These are phyloP conservation scores for Uronychia binucleata DNA, from an alignment of 73 alveolate species.

Conservation along the genomic window DNA sequence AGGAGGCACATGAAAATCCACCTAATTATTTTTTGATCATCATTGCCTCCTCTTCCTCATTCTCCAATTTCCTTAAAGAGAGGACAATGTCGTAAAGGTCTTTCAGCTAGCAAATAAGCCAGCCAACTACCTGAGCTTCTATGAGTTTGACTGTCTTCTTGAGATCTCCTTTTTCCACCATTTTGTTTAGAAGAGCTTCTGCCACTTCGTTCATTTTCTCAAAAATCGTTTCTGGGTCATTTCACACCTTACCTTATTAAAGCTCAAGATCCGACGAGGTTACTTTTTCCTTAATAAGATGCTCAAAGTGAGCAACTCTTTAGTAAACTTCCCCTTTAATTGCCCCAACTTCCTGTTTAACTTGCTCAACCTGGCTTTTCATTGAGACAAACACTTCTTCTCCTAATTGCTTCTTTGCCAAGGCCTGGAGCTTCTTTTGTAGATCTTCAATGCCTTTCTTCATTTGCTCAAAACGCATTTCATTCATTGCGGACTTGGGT, in stretches of 20 bases:
- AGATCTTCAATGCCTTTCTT: neutral
- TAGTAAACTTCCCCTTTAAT: neutral
- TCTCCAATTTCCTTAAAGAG: constrained; percentile 5
- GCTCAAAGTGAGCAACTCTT: neutral
- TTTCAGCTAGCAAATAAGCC: constrained; percentile 33
- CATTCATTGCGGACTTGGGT: neutral
- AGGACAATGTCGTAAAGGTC: constrained; percentile 24
- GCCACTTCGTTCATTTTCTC: neutral
- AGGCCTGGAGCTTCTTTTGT: neutral
- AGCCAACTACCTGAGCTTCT: neutral
- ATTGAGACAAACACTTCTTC: neutral
- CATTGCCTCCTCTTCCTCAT: constrained; percentile 80
- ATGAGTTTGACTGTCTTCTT: neutral
- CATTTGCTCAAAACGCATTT: neutral
- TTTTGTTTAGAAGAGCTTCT: neutral
- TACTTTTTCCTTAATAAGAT: neutral
- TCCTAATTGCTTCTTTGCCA: neutral
- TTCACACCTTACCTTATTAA: too few species aligned
- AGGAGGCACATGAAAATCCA: constrained; percentile 84
- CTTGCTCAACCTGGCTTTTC: neutral
- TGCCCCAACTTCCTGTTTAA: neutral
- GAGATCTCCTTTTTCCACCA: neutral
- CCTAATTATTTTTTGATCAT: constrained; percentile 82
- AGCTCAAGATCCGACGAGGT: neutral
- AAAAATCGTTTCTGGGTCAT: too few species aligned